Base-by-base conservation (phyloP, 768 basidiomycete species). In the Collybiopsis luxurians region DNA sequence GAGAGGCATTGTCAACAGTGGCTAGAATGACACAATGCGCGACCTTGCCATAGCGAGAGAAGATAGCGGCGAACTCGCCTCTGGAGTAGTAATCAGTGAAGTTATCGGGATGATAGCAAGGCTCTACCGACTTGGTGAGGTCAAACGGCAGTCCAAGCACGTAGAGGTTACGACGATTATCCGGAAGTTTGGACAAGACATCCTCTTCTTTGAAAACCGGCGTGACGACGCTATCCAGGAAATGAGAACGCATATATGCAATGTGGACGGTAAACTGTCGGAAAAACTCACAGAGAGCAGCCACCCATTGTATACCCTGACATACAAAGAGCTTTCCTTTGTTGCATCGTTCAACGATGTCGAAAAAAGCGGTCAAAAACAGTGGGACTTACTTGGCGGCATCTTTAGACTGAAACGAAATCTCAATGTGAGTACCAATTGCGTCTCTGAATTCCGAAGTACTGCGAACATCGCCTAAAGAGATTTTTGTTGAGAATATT, bases 111-210 rank as follows among this genome's bases (percentile, higher is more conserved):
- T 52, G 42, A 55, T 4, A 44, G 47, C n/a, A 48, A 40, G 54
- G 30, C 36, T 17, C 50, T 12, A 65, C 79, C 53, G 64, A 90
- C 90, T 90, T 89, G 17, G 86, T 85, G 31, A 92, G 76, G 63
- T 88, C 86, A 64, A 92, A 92, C 5, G 91, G 91, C 52, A 93
- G 70, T 13, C 90, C 91, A 26, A 93, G 83, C 39, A 92, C 90
- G 61, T 93, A 93, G 40, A 93, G 81, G 66, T 93, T 93, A 57
- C 90, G 81, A 51, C 90, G 87, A 62, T 85, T 79, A 63, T 77
- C 78, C 53, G 72, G 60, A 26, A 71, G 60, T 28, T 66, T 62
- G 59, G 52, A 61, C n/a, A 36, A 31, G 9, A 36, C 31, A 61
- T 58, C 67, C 61, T 46, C 39, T 23, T 51, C 54, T 53, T 57